Conservation (phyloP, 371 early-diverging fungal genomes). For the Coemansia sp. region DNA sequence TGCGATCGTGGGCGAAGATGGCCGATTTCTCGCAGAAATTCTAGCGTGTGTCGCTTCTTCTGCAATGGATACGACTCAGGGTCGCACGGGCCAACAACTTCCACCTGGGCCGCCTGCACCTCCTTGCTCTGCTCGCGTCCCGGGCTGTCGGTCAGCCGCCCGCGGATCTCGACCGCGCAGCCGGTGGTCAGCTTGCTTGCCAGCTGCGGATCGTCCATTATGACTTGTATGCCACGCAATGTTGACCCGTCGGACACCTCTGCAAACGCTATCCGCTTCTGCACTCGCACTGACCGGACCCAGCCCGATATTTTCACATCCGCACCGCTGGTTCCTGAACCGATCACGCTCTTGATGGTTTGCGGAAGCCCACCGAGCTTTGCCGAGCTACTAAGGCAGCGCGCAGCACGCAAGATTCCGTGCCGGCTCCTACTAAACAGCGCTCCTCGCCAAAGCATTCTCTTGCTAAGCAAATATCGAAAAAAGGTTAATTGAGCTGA, state of each 20-base stretch:
- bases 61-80: constrained; percentile 84
- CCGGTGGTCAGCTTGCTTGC: constrained; percentile 62
- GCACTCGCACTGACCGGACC: constrained; percentile 78
- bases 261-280: constrained; percentile 75
- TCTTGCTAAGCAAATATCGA: too few relatives aligned
- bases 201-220: constrained; percentile 57
- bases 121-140: constrained; percentile 76
- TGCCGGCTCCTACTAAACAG: not conserved
- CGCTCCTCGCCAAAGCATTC: not conserved
- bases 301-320: constrained; percentile 70
- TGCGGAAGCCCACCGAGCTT: constrained; percentile 14
- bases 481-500: too few relatives aligned
- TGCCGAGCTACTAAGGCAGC: not conserved
- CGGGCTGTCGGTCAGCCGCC: constrained; percentile 63
- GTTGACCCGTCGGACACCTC: constrained; percentile 77
- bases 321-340: constrained; percentile 11
- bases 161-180: constrained; percentile 66
- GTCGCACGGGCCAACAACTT: constrained; percentile 68
- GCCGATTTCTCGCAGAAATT: constrained; percentile 75
- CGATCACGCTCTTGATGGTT: constrained; percentile 23
- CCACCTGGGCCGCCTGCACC: constrained; percentile 60
- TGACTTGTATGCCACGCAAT: constrained; percentile 70
- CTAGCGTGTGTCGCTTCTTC: constrained; percentile 78
- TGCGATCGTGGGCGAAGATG: constrained; percentile 81
- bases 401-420: not conserved